Conservation (phyloP, 352 stramenopile genomes). For the Globisporangium nagaii region DNA sequence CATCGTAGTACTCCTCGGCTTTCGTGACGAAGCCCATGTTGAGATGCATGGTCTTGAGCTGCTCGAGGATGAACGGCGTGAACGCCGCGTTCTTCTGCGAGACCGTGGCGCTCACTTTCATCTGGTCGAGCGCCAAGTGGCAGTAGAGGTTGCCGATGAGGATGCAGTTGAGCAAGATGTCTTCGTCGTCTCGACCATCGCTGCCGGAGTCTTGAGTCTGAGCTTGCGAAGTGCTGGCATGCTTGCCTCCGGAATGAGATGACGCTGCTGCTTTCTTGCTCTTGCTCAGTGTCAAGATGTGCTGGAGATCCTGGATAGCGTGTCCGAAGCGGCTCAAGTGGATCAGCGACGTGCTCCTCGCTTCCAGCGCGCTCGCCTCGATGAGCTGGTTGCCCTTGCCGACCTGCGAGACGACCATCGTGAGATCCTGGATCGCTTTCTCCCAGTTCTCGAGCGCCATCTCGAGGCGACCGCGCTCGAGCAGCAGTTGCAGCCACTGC, state of each 20-base stretch:
- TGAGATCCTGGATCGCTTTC: slow-evolving; percentile 33
- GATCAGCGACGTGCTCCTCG: slow-evolving; percentile 29
- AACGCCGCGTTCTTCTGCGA: slow-evolving; percentile 20
- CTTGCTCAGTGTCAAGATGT: slow-evolving; percentile 16
- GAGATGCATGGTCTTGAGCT: slow-evolving; percentile 19
- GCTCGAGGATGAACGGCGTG: slow-evolving; percentile 16
- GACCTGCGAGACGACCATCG: slow-evolving; percentile 30
- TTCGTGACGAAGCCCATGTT: slow-evolving; percentile 25
- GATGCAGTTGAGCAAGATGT: slow-evolving; percentile 29
- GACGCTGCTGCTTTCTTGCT: slow-evolving; percentile 4
- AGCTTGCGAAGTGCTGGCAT: no score
- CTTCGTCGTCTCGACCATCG: slow-evolving; percentile 10
- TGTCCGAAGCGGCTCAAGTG: slow-evolving; percentile 27
- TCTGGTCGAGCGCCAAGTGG: slow-evolving; percentile 42
- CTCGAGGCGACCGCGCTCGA: slow-evolving; percentile 29
- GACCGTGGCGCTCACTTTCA: slow-evolving; percentile 19
- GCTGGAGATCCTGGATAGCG: slow-evolving; percentile 47
- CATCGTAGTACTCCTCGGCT: slow-evolving; percentile 27
- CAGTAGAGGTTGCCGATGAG: slow-evolving; percentile 58
- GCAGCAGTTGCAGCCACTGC: slow-evolving; percentile 43
- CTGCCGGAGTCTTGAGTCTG: not conserved
- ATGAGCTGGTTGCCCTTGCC: slow-evolving; percentile 24
- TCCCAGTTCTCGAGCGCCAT: slow-evolving; percentile 39
- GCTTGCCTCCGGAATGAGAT: not conserved
- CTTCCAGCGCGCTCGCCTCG: slow-evolving; percentile 22